A percentile compares a stretch with the other conserved stretches of the same genome.
Evolutionary conservation across 306 rosid genomes (phyloP).

Genomic region (Gynostemma pentaphyllum): DNA sequence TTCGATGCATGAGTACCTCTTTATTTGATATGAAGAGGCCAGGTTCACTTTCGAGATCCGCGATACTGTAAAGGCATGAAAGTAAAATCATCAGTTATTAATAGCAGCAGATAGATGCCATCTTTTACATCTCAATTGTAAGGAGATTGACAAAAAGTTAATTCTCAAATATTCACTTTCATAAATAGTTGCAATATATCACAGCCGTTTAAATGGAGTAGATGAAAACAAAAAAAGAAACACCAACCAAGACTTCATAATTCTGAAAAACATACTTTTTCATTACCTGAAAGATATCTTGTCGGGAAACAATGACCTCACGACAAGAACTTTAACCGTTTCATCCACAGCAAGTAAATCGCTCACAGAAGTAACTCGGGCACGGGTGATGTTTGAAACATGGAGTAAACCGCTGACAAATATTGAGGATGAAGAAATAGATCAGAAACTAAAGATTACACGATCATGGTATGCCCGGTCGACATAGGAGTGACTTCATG

Average conservation of each 20-base stretch:
- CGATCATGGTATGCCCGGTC: background rate
- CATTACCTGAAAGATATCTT: constrained; percentile 83
- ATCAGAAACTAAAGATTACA: background rate
- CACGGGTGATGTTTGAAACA: constrained; percentile 66
- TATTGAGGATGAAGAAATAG: constrained; percentile 5
- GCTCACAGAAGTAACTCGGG: constrained; percentile 47
- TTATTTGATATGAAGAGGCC: constrained; percentile 73
- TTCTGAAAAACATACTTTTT: constrained; percentile 3
- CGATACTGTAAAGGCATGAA: constrained; percentile 52
- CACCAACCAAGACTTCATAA: background rate
- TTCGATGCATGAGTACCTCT: constrained; percentile 32
- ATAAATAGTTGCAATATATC: too few species aligned
- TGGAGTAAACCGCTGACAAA: constrained; percentile 88
- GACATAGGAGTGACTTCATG: background rate
- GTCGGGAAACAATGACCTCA: constrained; percentile 71
- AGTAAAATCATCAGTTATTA: constrained; percentile 6
- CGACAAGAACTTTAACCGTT: constrained; percentile 72
- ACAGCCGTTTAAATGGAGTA: too few species aligned
- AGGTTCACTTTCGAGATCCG: constrained; percentile 81
- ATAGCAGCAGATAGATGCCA: too few species aligned
- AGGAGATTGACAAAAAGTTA: too few species aligned
- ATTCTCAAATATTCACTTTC: too few species aligned
- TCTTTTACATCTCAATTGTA: too few species aligned
- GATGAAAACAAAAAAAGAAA: background rate
- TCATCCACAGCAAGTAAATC: constrained; percentile 69